Percentiles rank a stretch among this genome's conserved stretches.
Evolutionary conservation across 805 yeast genomes (phyloP).

Genomic region (Kodamaea laetipori): DNA sequence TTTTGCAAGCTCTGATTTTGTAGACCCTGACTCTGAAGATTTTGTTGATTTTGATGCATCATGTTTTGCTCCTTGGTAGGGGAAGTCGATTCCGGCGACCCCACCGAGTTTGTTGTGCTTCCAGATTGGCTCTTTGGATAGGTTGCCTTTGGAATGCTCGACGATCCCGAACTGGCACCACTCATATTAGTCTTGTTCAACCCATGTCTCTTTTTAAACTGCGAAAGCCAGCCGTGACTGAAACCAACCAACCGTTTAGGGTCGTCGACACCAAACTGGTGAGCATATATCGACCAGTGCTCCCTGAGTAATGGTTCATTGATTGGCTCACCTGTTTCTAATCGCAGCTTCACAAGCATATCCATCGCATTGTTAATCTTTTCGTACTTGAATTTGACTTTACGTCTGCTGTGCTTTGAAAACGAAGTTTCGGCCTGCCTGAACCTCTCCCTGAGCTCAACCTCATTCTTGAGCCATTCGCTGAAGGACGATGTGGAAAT

Average conservation of each 20-base stretch:
- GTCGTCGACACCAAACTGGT: slow-evolving; percentile 57
- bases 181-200: slow-evolving; percentile 38
- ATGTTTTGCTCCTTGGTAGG: too few relatives aligned
- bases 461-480: slow-evolving; percentile 62
- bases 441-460: slow-evolving; percentile 49
- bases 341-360: slow-evolving; percentile 47
- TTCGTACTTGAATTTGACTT: slow-evolving; percentile 55
- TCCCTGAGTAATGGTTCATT: slow-evolving; percentile 58
- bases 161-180: slow-evolving; percentile 13
- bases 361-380: slow-evolving; percentile 64
- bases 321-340: slow-evolving; percentile 47
- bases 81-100: too few relatives aligned
- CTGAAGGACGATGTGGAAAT: slow-evolving; percentile 62
- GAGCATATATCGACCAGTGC: slow-evolving; percentile 58
- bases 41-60: too few relatives aligned
- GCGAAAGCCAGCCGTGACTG: slow-evolving; percentile 65
- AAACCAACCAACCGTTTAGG: slow-evolving; percentile 57
- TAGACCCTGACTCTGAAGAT: too few relatives aligned
- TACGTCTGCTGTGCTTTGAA: slow-evolving; percentile 42
- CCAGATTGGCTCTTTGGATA: neutral
- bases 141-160: neutral
- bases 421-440: slow-evolving; percentile 31
- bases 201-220: slow-evolving; percentile 61
- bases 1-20: neutral
- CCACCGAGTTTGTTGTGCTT: neutral